Base-by-base conservation (phyloP, 1,284 basidiomycete genomes). In the Marasmius sp. region DNA sequence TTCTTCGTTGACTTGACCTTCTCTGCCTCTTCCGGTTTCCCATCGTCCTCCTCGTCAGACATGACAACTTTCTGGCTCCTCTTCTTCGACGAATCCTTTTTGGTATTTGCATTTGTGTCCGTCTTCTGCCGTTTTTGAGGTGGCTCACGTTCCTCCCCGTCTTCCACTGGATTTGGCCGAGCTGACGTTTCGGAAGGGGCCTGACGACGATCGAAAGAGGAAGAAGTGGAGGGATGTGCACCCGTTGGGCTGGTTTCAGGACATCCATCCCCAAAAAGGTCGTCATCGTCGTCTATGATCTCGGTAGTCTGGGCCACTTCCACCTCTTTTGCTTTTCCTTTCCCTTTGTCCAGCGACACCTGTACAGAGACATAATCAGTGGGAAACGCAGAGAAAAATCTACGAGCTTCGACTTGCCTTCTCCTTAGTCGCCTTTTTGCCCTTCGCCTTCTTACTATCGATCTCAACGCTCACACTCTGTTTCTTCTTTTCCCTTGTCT, bases 11-110 rank as follows among this genome's bases (percentile, higher is more conserved):
- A n/a, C 27, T 20, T 22, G 22, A 36, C 22, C 36, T 58, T 37
- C 39, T 47, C 36, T 10, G 43, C 14, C 41, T 38, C 36, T 27
- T 39, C 38, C 20, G 14, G 48, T 38, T 14, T 54, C 22, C n/a
- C 27, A n/a, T 57, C 45, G 18, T 50, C 49, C 48, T 64, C 64
- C 8, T 63, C 62, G 18, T 65, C 61, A 16, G 60, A 60, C 14
- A 51, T 12, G 43, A 59, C 38, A 22, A 20, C 27, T 41, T 27
- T 34, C 39, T 49, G 20, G 37, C 37, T 59, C 41, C 54, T n/a
- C 22, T 57, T 61, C 36, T 60, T 60, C 27, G 38, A 16, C 22
- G 49, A 34, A 38, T 36, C 43, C n/a, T 20, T 10, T 12, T 33
- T 37, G 16, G 38, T 41, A 9, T 41, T 39, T 33, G 38, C 33